Evolutionary conservation across 345 rosid species (phyloP).

Genomic region (Geranium brycei): DNA sequence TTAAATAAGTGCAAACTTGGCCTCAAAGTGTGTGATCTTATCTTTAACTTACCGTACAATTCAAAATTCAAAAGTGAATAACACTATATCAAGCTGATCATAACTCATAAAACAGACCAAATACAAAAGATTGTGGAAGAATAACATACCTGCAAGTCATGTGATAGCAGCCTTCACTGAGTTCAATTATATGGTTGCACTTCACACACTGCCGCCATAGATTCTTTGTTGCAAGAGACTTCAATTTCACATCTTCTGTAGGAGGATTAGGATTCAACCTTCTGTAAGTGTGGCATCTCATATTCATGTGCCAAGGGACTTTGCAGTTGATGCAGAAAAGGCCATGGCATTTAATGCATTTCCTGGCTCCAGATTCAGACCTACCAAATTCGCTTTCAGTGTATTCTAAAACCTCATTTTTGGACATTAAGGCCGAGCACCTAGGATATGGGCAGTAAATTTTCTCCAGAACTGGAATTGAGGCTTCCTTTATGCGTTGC

Average conservation of each 20-base stretch:
- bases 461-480: slow-evolving; percentile 44
- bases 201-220: slow-evolving; percentile 49
- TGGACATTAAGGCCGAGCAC: slow-evolving; percentile 71
- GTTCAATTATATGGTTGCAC: slow-evolving; percentile 51
- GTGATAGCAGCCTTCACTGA: slow-evolving; percentile 52
- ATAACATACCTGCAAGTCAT: slow-evolving; percentile 53
- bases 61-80: too few species aligned
- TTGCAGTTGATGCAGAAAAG: slow-evolving; percentile 60
- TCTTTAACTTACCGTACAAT: too few species aligned
- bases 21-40: too few species aligned
- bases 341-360: slow-evolving; percentile 43
- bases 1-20: too few species aligned
- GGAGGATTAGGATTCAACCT: slow-evolving; percentile 26
- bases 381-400: slow-evolving; percentile 19
- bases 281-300: slow-evolving; percentile 38
- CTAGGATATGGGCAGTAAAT: slow-evolving; percentile 66
- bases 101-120: neutral
- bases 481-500: slow-evolving; percentile 52
- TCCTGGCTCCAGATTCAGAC: slow-evolving; percentile 33
- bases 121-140: neutral
- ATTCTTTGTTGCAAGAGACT: slow-evolving; percentile 34
- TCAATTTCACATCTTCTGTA: slow-evolving; percentile 33
- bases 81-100: too few species aligned
- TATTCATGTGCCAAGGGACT: slow-evolving; percentile 57
- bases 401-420: slow-evolving; percentile 29